These are phyloP conservation scores for Russula abietina DNA, from an alignment of 768 basidiomycete species.

Conservation along the genomic window DNA sequence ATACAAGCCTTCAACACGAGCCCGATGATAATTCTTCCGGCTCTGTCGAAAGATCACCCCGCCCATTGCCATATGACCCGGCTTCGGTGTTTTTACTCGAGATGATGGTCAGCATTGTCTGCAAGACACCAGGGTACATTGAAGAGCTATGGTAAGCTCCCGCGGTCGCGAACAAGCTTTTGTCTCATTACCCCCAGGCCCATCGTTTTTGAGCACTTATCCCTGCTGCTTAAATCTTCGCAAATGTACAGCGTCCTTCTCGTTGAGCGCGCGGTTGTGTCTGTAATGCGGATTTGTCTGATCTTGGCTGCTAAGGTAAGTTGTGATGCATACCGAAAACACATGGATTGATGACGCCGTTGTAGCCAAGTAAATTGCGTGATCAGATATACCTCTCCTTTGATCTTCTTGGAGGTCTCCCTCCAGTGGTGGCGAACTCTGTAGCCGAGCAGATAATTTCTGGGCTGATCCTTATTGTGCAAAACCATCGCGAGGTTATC, in stretches of 20 bases:
- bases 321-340: slow-evolving; percentile 4
- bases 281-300: slow-evolving; percentile 75
- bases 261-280: slow-evolving; percentile 90
- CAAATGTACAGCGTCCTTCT: slow-evolving; percentile 83
- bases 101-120: slow-evolving; percentile 86
- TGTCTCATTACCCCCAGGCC: slow-evolving; percentile 52
- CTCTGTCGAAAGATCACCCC: slow-evolving; percentile 39
- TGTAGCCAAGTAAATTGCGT: slow-evolving; percentile 61
- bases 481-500: slow-evolving; percentile 67
- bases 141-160: slow-evolving; percentile 78
- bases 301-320: slow-evolving; percentile 75
- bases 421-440: slow-evolving; percentile 65
- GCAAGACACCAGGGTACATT: slow-evolving; percentile 68
- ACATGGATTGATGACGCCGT: not conserved
- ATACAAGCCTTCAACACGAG: slow-evolving; percentile 68
- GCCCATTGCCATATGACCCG: slow-evolving; percentile 83
- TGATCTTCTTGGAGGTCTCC: slow-evolving; percentile 79
- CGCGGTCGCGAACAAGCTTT: not conserved
- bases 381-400: slow-evolving; percentile 95
- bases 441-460: slow-evolving; percentile 90
- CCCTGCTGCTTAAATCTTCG: slow-evolving; percentile 68
- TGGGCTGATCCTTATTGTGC: slow-evolving; percentile 74
- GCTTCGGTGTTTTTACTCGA: slow-evolving; percentile 93
- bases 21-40: slow-evolving; percentile 47
- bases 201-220: slow-evolving; percentile 88